These are phyloP conservation scores for Penicillium sp. DNA, from an alignment of 2,329 filamentous ascomycete species.

Conservation along the genomic window DNA sequence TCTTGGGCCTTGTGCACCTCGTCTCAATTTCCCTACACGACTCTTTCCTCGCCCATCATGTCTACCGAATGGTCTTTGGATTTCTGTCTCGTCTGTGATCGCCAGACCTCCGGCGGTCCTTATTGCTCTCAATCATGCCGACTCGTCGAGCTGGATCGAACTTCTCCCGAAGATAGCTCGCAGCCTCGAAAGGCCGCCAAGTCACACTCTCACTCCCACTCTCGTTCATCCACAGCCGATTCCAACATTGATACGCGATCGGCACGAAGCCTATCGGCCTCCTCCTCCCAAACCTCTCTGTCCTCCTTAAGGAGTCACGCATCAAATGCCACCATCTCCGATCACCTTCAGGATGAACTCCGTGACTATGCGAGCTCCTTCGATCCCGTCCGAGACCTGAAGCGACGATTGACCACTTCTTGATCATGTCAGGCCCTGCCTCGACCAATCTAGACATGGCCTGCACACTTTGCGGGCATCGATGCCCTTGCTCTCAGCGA, in stretches of 20 bases:
- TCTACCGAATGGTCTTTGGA: slow-evolving; percentile 71
- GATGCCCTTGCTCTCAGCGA: slow-evolving; percentile 4
- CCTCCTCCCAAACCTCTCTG: slow-evolving; percentile 80
- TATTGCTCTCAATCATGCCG: slow-evolving; percentile 94
- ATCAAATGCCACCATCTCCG: slow-evolving; percentile 60
- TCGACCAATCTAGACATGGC: neutral
- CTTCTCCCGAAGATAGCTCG: slow-evolving; percentile 48
- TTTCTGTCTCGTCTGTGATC: slow-evolving; percentile 92
- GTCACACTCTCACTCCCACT: slow-evolving; percentile 4
- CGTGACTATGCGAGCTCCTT: slow-evolving; percentile 85
- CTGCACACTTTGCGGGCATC: neutral
- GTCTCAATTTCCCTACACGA: neutral
- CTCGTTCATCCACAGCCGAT: slow-evolving; percentile 14
- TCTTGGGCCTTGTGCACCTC: neutral
- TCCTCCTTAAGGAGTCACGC: slow-evolving; percentile 70
- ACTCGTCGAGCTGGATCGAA: slow-evolving; percentile 80
- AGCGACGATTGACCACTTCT: slow-evolving; percentile 37
- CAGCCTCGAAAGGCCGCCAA: slow-evolving; percentile 12
- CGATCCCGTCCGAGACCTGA: slow-evolving; percentile 67
- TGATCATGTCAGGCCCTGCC: slow-evolving; percentile 13
- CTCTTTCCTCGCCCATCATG: slow-evolving; percentile 24
- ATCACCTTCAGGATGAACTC: slow-evolving; percentile 74
- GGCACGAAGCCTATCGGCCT: slow-evolving; percentile 47
- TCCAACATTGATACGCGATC: slow-evolving; percentile 19
- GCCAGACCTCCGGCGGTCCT: slow-evolving; percentile 74